Percentiles rank a stretch among this genome's conserved stretches.
Conservation (phyloP, 2,329 filamentous ascomycete species). For the Sporothrix brunneoviolacea region DNA sequence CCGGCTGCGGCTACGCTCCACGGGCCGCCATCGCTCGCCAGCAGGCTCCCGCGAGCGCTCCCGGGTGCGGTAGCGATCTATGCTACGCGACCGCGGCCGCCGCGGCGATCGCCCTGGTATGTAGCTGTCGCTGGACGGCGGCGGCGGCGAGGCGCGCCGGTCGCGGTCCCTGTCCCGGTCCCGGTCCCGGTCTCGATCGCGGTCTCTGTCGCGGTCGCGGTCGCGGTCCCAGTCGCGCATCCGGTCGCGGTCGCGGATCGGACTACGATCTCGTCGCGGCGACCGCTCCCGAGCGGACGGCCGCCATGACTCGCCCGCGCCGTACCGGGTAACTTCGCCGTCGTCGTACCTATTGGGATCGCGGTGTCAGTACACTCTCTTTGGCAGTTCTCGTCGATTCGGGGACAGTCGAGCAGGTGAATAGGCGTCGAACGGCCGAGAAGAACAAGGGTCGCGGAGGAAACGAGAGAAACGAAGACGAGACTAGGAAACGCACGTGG, state of each 20-base stretch:
- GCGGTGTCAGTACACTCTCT: too few species aligned
- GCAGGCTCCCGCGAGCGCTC: conserved; percentile 33
- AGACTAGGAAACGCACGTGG: too few species aligned
- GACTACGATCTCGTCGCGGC: conserved; percentile 31
- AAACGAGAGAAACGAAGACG: too few species aligned
- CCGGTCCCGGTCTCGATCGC: too few species aligned
- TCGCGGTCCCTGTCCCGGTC: conserved; percentile 29
- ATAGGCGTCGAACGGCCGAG: too few species aligned
- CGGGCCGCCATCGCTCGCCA: conserved; percentile 29
- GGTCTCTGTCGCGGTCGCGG: conserved; percentile 25
- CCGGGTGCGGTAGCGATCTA: conserved; percentile 32
- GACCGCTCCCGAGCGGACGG: conserved; percentile 33
- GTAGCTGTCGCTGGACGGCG: conserved; percentile 33
- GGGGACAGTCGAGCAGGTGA: too few species aligned
- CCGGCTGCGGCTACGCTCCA: conserved; percentile 33
- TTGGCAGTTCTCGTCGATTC: too few species aligned
- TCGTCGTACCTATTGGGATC: conserved; percentile 55
- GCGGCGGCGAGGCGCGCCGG: conserved; percentile 27
- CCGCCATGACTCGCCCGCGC: conserved; percentile 55
- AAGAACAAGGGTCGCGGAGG: too few species aligned
- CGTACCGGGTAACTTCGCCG: conserved; percentile 55
- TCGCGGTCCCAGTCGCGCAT: conserved; percentile 31
- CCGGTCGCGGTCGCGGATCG: conserved; percentile 23
- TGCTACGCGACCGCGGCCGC: conserved; percentile 34
- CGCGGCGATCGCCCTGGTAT: conserved; percentile 35